Evolutionary conservation across 1,139 yeast species (phyloP), one percentile per base, ranked within the genome.

Genomic region (Candida neerlandica): DNA sequence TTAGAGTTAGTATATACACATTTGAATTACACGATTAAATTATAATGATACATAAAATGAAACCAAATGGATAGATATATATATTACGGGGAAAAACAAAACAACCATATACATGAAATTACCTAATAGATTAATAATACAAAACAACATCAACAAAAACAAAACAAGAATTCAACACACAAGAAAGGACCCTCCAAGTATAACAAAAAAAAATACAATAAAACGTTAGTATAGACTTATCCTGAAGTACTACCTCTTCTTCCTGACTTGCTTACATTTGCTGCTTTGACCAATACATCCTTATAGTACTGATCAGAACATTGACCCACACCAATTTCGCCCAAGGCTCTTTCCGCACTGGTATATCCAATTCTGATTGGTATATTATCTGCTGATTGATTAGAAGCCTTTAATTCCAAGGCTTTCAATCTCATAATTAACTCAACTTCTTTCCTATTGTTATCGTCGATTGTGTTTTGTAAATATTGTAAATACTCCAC

Each of bases 261-360:
- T 42, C 62, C 55, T 5, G 58, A 37, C 49, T 64, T 65, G 45
- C 59, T 62, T 16, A 66, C 55, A 46, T 59, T 63, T 11, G 72
- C 70, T 55, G 73, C 69, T 38, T 56, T 62, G 26, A 66, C 64
- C 54, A 76, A 65, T 1, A 75, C 76, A 40, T 59, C 55, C 55
- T 67, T 69, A 58, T 73, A 75, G 54, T 76, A 76, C 5, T 70
- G 74, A 37, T 74, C 85, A 1, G 88, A 82, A 50, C 86, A 69
- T 1, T 94, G 92, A 1, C 95, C 95, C 5, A 89, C 92, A 1
- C 96, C 96, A 50, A 89, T 86, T 57, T 81, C 81, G 0, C 92
- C 86, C 54, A 90, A 71, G 1, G 90, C 89, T 40, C 77, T 67
- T 63, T 89, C 96, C 0, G 96, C 97, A 63, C 92, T 85, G 2